Conservation (phyloP, 306 rosid genomes). For the Prunus armeniaca region DNA sequence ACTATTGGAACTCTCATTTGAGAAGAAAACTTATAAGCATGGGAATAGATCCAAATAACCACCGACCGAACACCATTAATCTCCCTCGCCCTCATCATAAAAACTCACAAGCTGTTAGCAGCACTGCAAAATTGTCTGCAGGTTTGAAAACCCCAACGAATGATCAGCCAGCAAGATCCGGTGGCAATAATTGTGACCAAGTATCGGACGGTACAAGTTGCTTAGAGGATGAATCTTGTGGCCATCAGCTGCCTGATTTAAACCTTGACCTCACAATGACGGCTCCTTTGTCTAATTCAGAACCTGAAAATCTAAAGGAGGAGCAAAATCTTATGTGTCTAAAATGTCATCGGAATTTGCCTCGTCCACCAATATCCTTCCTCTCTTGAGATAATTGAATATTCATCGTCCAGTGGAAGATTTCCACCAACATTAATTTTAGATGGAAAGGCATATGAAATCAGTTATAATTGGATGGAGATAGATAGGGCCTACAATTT, state of each 20-base stretch:
- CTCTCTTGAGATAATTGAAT: conserved; percentile 25
- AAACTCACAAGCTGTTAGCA: conserved; percentile 7
- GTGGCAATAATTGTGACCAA: conserved; percentile 17
- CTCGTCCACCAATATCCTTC: conserved; percentile 34
- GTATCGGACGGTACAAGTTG: conserved; percentile 52
- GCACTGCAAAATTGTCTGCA: conserved; percentile 8
- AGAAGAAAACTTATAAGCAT: conserved; percentile 53
- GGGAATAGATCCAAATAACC: conserved; percentile 71
- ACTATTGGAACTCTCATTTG: conserved; percentile 75
- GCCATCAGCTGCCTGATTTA: conserved; percentile 43
- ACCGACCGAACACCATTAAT: conserved; percentile 30
- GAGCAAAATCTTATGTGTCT: conserved; percentile 17
- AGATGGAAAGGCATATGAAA: neutral
- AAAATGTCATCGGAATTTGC: conserved; percentile 19
- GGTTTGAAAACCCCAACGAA: conserved; percentile 5
- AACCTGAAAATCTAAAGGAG: conserved; percentile 10
- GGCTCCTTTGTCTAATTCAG: neutral
- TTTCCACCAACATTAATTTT: neutral
- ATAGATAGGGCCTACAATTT: neutral
- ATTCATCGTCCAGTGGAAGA: neutral
- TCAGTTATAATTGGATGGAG: neutral
- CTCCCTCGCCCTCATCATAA: conserved; percentile 2
- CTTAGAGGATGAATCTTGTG: conserved; percentile 37
- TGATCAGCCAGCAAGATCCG: neutral
- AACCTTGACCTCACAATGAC: conserved; percentile 49